Base-by-base conservation (phyloP, 345 rosid genomes). In the Eucalyptus regnans region DNA sequence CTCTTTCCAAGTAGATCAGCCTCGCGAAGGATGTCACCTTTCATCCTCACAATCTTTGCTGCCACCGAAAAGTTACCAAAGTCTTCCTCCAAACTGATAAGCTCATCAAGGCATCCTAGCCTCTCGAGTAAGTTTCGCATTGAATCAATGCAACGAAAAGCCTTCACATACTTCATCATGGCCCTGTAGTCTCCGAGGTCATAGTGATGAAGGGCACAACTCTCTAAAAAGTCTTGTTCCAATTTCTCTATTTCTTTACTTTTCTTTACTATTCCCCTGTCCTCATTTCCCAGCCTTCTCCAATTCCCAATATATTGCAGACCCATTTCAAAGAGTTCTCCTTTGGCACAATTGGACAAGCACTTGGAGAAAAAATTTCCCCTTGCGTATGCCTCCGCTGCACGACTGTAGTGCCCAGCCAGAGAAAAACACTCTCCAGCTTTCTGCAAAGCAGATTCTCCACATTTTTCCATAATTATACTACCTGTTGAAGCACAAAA, bases 1-100 rank as follows among this genome's bases (percentile, higher is more conserved):
- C 91, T 92, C 89, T 90, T 93, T 29, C 90, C 93, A 33, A 92
- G 92, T 33, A 93, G 80, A 89, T 91, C 90, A 86, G 92, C 94
- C 81, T 87, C 92, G 31, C 25, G 91, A n/a, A 91, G 86, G 87
- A 91, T 33, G 31, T 94, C 88, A 58, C 94, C 94, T 90, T 83
- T 93, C 80, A 43, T 79, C 90, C 90, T 92, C 41, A 93, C 93
- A 86, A 89, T 86, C 46, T 15, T 58, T 7, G 91, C 91, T 15
- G 91, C 91, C 87, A 86, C 91, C 29, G 46, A 54, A 51, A 90
- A 90, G 89, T 90, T 89, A 1, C 91, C 91, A 12, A 20, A 86
- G 51, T 90, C 89, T 64, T 86, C 90, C 88, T 91, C 93, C 88
- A 90, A 87, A 50, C 66, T 60, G 8, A 91, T 68, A 66, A 91